phyloP scores from a whole-genome alignment of 2,329 filamentous ascomycete genomes.

The Nemania sp. region DNA sequence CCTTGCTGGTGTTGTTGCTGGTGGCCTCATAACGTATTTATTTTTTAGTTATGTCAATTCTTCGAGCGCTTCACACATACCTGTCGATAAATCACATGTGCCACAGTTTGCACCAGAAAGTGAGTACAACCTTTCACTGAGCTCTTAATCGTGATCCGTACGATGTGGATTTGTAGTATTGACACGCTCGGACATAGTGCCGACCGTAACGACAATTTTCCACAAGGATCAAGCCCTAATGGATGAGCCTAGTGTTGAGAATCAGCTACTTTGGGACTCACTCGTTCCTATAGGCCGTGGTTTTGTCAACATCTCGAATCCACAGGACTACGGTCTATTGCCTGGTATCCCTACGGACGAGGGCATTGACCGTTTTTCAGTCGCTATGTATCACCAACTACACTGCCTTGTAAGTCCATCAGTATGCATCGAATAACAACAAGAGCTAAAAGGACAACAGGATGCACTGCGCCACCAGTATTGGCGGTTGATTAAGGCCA shows the following conservation, averaged over 20 bases:
- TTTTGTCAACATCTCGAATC: background rate
- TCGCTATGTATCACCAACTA: constrained; percentile 1
- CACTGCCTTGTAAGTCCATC: background rate
- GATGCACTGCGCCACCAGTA: background rate
- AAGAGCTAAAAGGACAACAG: background rate
- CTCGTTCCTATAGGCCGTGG: background rate
- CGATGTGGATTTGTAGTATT: background rate
- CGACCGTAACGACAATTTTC: background rate
- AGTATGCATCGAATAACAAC: background rate
- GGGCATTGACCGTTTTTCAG: background rate
- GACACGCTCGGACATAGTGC: background rate
- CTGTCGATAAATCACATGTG: background rate
- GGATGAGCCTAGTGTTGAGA: background rate
- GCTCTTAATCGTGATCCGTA: background rate
- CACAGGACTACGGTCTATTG: background rate
- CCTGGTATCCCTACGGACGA: background rate
- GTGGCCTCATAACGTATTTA: background rate
- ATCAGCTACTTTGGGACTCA: background rate
- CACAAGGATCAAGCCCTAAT: background rate
- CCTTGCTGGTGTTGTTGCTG: constrained; percentile 1
- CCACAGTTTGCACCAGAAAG: background rate
- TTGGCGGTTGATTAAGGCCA: background rate
- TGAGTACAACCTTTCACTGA: background rate
- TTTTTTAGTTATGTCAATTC: background rate
- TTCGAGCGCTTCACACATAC: background rate